A percentile compares a stretch with the other conserved stretches of the same genome.
Evolutionary conservation across 805 yeast species (phyloP).

Genomic region (Sugiyamaella marilandica): DNA sequence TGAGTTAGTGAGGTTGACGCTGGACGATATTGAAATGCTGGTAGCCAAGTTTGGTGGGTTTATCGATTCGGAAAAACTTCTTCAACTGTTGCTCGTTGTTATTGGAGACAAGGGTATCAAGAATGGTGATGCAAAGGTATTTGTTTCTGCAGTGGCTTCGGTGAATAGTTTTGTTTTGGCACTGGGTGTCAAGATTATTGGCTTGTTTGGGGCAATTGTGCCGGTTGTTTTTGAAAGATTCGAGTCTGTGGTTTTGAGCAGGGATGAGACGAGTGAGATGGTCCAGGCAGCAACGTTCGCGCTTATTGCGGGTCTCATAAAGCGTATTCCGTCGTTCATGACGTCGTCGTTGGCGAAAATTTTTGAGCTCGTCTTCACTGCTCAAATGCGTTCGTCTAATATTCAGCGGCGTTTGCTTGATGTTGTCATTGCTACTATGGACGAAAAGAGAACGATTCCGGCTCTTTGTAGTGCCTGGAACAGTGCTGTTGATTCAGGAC

Average conservation of each 20-base stretch:
- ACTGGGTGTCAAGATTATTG: conserved; percentile 81
- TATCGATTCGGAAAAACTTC: conserved; percentile 38
- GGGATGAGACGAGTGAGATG: conserved; percentile 33
- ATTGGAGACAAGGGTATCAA: conserved; percentile 52
- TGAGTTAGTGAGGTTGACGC: conserved; percentile 60
- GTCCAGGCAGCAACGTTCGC: conserved; percentile 69
- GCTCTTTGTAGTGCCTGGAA: conserved; percentile 63
- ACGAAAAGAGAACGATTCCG: conserved; percentile 55
- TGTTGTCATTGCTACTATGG: conserved; percentile 63
- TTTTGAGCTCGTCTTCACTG: conserved; percentile 44
- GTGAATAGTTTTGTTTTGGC: conserved; percentile 65
- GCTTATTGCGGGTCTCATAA: conserved; percentile 67
- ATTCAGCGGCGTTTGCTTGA: conserved; percentile 41
- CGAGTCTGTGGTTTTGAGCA: conserved; percentile 35
- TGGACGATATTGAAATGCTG: conserved; percentile 61
- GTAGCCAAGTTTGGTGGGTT: conserved; percentile 56
- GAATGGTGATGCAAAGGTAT: conserved; percentile 52
- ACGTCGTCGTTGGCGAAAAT: conserved; percentile 62
- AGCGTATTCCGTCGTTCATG: conserved; percentile 82
- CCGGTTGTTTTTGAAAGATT: conserved; percentile 67
- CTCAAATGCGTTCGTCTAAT: conserved; percentile 39
- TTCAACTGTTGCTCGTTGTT: conserved; percentile 48
- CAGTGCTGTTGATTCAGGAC: conserved; percentile 28
- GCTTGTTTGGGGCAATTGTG: conserved; percentile 77
- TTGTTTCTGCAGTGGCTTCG: conserved; percentile 68